Evolutionary conservation across 2,329 filamentous ascomycete species (phyloP), one percentile per base, ranked within the genome.

Genomic region (Arthroderma uncinatum): DNA sequence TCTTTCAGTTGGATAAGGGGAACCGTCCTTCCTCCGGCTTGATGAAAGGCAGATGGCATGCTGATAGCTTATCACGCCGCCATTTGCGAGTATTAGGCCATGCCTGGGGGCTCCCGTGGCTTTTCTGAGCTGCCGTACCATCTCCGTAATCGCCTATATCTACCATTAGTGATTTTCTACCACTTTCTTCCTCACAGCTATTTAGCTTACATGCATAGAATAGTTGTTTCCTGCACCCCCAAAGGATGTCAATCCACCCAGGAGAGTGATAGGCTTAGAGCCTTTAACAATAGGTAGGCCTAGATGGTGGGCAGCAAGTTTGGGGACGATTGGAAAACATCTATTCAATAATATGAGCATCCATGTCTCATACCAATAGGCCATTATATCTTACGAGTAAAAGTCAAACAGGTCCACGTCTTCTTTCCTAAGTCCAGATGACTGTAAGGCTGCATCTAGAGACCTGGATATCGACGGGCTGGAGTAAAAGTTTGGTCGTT

Each of bases 171-270:
- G 55, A 14, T 12, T 33, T 16, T 3, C 10, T 14, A 28, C 4
- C 36, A 16, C 14, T 28, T 40, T 19, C 16, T 5, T 30, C 19
- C 10, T n/a, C n/a, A n/a, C 5, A 12, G 30, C 23, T 34, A 28
- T 33, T 5, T 40, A 4, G 36, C 68, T 71, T 64, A 79, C 82
- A 70, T 87, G 83, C 78, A 86, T 82, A 0, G 81, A 84, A 59
- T 87, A 87, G 56, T 86, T 86, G 61, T 87, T 87, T 0, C 84
- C 84, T 4, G 84, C 84, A 0, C 84, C 84, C 0, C 84, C 84
- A 58, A 87, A 87, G 0, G 79, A 84, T 3, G 84, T 86, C 55
- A 87, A 64, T 0, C 84, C 84, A 0, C 84, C 84, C 0, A 87
- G 73, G 0, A 86, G 67, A 0, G 82, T 85, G 19, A 85, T 75